Evolutionary conservation across 495 filamentous ascomycete genomes (phyloP), one percentile per base, ranked within the genome.

Genomic region (Patellaria atrata): DNA sequence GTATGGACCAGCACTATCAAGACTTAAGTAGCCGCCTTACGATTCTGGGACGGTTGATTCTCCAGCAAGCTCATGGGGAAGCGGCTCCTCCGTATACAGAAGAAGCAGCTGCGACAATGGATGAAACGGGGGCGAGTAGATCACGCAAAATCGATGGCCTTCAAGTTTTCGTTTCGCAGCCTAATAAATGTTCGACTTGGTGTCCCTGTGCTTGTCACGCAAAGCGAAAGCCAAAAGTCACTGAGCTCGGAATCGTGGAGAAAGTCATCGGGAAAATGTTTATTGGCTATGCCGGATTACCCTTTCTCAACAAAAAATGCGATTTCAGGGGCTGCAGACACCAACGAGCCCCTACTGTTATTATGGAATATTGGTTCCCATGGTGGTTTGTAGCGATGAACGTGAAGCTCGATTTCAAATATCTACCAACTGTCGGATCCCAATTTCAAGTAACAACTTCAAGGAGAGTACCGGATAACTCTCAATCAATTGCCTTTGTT

Each of bases 381-480:
- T 28, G 22, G 35, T 9, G 35, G 15, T 12, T 37, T 10, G 14
- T 37, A 19, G 27, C 35, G 24, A 35, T 23, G n/a, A 37, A 28
- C 30, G 25, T 37, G 27, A 29, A 26, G 20, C 17, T 37, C 25
- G 24, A 37, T 23, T 11, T 22, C 20, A 18, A n/a, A 4, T 37
- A 28, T 18, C 23, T 28, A 22, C 21, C 33, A 8, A 37, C n/a
- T 26, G 30, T 26, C 17, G 35, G 35, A n/a, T 19, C 35, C 18
- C 25, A 23, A 17, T 27, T 37, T 16, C 23, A 36, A 13, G 27
- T 48, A 8, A 18, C 32, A 16, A 40, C 41, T 7, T 24, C 41
- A 0, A 30, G 36, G 26, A 17, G 35, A 22, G 37, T 48, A 4
- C 45, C 45, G 4, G 45, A 48, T 39, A 13, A 21, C 1, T 35